phyloP scores from a whole-genome alignment of 2,329 filamentous ascomycete genomes.

The Zymoseptoria tritici region DNA sequence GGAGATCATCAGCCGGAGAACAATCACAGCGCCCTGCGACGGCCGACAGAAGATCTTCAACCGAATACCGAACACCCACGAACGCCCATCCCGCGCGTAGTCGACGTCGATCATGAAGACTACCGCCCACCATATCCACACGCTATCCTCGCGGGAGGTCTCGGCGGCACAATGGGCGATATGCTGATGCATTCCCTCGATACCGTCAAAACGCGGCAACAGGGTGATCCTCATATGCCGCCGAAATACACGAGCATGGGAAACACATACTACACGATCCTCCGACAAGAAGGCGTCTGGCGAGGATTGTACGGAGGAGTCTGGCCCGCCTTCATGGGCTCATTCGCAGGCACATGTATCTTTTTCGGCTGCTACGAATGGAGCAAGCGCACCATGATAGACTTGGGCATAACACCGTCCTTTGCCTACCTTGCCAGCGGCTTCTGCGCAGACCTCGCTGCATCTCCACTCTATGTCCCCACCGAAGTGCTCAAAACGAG shows the following conservation, averaged over 20 bases:
- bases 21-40: constrained; percentile 18
- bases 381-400: constrained; percentile 84
- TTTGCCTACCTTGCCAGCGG: constrained; percentile 81
- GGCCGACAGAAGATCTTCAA: constrained; percentile 29
- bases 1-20: constrained; percentile 13
- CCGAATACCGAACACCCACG: constrained; percentile 21
- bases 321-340: constrained; percentile 80
- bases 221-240: constrained; percentile 88
- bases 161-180: constrained; percentile 88
- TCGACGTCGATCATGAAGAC: constrained; percentile 33
- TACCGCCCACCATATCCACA: constrained; percentile 43
- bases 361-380: constrained; percentile 97
- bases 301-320: constrained; percentile 91
- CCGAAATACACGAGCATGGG: constrained; percentile 88
- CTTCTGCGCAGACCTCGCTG: constrained; percentile 87
- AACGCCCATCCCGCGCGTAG: neutral
- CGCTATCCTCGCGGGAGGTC: constrained; percentile 86
- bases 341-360: constrained; percentile 84
- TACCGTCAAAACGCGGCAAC: constrained; percentile 95
- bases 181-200: constrained; percentile 98
- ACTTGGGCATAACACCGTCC: constrained; percentile 71
- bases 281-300: constrained; percentile 79
- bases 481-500: constrained; percentile 98
- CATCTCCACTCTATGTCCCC: constrained; percentile 88
- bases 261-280: constrained; percentile 86